Evolutionary conservation across 495 filamentous ascomycete genomes (phyloP).

Genomic region (Penicillium argentinense): DNA sequence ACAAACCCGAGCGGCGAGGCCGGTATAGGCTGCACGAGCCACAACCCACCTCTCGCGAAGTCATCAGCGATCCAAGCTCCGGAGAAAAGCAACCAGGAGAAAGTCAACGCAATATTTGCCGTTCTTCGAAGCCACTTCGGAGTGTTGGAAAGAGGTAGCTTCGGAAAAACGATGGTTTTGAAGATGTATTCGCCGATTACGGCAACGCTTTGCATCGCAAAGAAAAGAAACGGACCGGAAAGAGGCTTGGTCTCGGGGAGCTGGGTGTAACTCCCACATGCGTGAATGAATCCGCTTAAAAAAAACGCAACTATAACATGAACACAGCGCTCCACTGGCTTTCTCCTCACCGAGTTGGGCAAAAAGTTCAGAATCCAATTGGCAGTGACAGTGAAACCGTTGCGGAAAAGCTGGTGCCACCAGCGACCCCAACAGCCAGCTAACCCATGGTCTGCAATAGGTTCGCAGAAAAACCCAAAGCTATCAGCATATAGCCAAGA

Average conservation of each 20-base stretch:
- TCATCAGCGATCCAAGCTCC: conserved; percentile 58
- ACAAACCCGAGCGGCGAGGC: conserved; percentile 53
- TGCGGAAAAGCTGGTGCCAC: conserved; percentile 89
- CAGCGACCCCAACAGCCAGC: conserved; percentile 77
- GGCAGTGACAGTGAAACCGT: conserved; percentile 62
- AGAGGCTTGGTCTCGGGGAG: conserved; percentile 44
- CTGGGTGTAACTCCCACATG: conserved; percentile 54
- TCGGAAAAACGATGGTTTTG: conserved; percentile 21
- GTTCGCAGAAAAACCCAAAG: conserved; percentile 56
- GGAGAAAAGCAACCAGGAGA: conserved; percentile 59
- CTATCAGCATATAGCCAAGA: conserved; percentile 66
- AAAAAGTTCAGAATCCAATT: conserved; percentile 45
- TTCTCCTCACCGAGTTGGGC: conserved; percentile 20
- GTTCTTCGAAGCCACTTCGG: conserved; percentile 40
- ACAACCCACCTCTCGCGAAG: conserved; percentile 59
- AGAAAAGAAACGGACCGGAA: conserved; percentile 50
- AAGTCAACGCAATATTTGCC: conserved; percentile 53
- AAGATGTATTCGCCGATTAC: conserved; percentile 49
- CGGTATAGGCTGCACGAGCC: conserved; percentile 72
- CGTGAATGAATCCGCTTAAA: conserved; percentile 61
- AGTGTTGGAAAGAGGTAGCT: conserved; percentile 23
- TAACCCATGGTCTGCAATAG: conserved; percentile 64
- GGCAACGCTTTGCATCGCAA: conserved; percentile 57
- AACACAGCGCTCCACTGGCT: conserved; percentile 20
- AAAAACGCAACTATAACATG: conserved; percentile 53